Conservation (phyloP, 768 basidiomycete species). For the Leccinum imitatum region DNA sequence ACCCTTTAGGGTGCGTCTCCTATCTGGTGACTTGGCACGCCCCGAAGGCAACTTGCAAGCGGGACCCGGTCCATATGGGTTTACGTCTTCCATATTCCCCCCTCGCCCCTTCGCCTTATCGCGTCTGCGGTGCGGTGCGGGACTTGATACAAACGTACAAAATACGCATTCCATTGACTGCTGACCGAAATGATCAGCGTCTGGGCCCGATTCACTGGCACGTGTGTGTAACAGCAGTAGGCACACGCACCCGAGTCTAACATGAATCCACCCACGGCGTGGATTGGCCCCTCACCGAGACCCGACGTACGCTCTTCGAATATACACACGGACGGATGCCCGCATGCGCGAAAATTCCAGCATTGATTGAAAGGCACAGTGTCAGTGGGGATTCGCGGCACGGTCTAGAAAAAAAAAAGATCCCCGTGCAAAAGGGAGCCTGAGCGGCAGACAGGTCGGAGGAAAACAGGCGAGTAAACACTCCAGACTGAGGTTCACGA, state of each 20-base stretch:
- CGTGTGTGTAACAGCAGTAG: not conserved
- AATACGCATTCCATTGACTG: not conserved
- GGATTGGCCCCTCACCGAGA: not conserved
- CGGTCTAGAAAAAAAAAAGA: not conserved
- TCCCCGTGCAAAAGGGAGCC: not conserved
- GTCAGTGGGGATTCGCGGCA: not conserved
- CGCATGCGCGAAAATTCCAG: not conserved
- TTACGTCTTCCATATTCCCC: not conserved
- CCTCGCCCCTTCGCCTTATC: slow-evolving; percentile 4
- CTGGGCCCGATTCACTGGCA: not conserved
- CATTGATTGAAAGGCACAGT: not conserved
- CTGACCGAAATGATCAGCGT: not conserved
- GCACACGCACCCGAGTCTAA: slow-evolving; percentile 6
- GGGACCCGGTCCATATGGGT: slow-evolving; percentile 3
- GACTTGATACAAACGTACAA: not conserved
- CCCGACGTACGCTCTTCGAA: slow-evolving; percentile 2
- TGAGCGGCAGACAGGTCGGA: not conserved
- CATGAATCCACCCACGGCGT: not conserved
- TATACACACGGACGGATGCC: slow-evolving; percentile 4
- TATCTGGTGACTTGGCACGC: not conserved
- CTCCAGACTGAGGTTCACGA: not conserved
- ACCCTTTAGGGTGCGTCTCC: not conserved
- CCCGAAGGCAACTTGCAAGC: not conserved
- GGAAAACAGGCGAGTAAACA: not conserved
- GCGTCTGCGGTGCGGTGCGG: not conserved